These are phyloP conservation scores for Plasmodium fragile DNA, from an alignment of 169 alveolate species.

Conservation along the genomic window DNA sequence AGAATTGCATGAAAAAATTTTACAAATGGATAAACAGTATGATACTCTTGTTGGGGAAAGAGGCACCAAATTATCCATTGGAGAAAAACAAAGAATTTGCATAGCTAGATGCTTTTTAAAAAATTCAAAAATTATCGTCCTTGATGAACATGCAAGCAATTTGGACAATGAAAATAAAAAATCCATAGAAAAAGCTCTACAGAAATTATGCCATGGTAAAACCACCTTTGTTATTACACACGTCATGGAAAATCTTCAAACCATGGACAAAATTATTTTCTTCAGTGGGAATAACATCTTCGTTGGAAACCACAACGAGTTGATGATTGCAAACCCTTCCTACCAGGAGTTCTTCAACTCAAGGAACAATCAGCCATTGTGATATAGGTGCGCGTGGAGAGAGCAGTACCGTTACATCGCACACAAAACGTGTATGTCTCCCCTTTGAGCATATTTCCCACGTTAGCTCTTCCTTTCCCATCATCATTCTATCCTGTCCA, in stretches of 20 bases:
- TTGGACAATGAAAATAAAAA: constrained; percentile 93
- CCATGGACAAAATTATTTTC: constrained; percentile 61
- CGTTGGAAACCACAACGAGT: constrained; percentile 56
- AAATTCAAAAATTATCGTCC: constrained; percentile 94
- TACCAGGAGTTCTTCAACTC: constrained; percentile 36
- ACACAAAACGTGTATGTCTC: neutral
- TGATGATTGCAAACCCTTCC: constrained; percentile 2
- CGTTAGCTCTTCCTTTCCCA: neutral
- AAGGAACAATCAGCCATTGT: constrained; percentile 5
- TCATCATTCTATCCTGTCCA: neutral
- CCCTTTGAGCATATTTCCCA: neutral
- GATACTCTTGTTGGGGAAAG: constrained; percentile 97
- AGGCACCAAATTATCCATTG: constrained; percentile 98
- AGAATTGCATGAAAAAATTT: constrained; percentile 74
- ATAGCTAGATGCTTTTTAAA: constrained; percentile 97
- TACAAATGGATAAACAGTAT: constrained; percentile 76
- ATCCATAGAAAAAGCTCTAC: constrained; percentile 63
- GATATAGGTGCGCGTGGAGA: neutral
- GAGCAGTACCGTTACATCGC: neutral
- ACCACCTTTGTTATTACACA: constrained; percentile 75
- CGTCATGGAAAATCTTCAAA: constrained; percentile 49
- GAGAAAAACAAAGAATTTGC: constrained; percentile 98
- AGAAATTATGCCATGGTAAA: constrained; percentile 70
- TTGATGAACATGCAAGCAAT: constrained; percentile 99
- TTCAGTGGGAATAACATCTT: constrained; percentile 50